Evolutionary conservation across 805 yeast genomes (phyloP), one percentile per base, ranked within the genome.

Genomic region (Kodamaea neixiangensis): DNA sequence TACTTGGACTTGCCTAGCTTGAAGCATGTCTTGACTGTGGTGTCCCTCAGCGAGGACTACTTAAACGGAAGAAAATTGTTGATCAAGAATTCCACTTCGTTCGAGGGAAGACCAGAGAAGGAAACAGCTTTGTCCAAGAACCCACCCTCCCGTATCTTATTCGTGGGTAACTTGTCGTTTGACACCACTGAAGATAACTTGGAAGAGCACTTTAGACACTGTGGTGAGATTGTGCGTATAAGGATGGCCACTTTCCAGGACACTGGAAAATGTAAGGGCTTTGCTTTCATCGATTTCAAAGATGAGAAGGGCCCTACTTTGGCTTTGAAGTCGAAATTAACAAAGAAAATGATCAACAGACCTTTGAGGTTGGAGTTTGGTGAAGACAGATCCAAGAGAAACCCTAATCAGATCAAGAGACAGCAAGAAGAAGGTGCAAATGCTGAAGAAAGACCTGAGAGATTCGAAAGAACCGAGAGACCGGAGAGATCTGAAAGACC

Each of bases 171-270:
- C 65, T 74, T 94, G 42, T 85, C 97, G 0, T 94, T 90, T 63
- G 97, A 92, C 64, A 89, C 97, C 7, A 88, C 96, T 1, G 84
- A 87, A 54, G 96, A 87, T 25, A 68, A 83, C 55, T 72, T 93
- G 41, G 84, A 82, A 56, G 86, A 83, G 58, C 96, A 89, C 55
- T 93, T 93, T 75, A 86, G 87, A 68, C 93, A 87, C 61, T 91
- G 96, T 71, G 97, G 98, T 37, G 91, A 87, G 55, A 93, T 96
- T 52, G 71, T 76, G 22, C 82, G 82, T 57, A 82, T 93, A 48
- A 81, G 99, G 67, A 93, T 92, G 96, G 98, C 98, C 3, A 92
- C 99, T n/a, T 93, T 93, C 69, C 91, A 94, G 70, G 99, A 93
- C 65, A 75, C 87, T 46, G 98, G 97, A 1, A 93, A 92, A 65